A percentile compares a stretch with the other conserved stretches of the same genome.
Conservation (phyloP, 371 early-diverging fungal genomes). For the Catenaria anguillulae region DNA sequence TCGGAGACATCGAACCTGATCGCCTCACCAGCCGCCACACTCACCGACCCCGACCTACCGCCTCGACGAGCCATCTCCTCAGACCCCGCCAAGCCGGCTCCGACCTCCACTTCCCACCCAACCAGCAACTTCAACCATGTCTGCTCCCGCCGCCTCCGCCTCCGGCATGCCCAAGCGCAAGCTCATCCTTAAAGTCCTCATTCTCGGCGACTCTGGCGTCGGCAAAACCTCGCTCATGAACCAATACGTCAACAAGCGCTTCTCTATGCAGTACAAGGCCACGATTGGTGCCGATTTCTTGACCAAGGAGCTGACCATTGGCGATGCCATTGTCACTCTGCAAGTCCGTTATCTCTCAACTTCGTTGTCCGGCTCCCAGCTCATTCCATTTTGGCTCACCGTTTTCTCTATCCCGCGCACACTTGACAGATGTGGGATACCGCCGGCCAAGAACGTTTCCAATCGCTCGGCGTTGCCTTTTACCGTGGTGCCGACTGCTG, state of each 20-base stretch:
- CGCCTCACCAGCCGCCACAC: too few species aligned
- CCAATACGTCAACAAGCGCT: slow-evolving; percentile 96
- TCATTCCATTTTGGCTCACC: too few species aligned
- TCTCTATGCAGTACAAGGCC: slow-evolving; percentile 97
- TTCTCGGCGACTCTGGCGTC: slow-evolving; percentile 84
- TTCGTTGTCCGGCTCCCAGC: too few species aligned
- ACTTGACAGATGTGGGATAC: slow-evolving; percentile 74
- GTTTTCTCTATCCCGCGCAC: neutral
- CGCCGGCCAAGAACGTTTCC: slow-evolving; percentile 94
- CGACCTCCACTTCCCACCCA: too few species aligned
- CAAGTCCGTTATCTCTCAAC: too few species aligned
- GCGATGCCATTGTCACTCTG: slow-evolving; percentile 74
- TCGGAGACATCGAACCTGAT: too few species aligned
- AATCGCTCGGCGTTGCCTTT: slow-evolving; percentile 91
- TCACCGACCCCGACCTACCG: too few species aligned
- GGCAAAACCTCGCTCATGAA: slow-evolving; percentile 97
- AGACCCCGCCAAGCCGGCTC: too few species aligned
- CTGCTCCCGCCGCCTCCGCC: too few species aligned
- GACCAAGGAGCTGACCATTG: slow-evolving; percentile 92
- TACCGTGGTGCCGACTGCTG: slow-evolving; percentile 99
- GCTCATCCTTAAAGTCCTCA: slow-evolving; percentile 52
- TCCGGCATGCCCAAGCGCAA: slow-evolving; percentile 11
- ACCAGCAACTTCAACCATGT: too few species aligned
- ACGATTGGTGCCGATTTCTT: slow-evolving; percentile 99
- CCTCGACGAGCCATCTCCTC: too few species aligned